phyloP scores from a whole-genome alignment of 495 filamentous ascomycete species.

The Aspergillus hancockii region DNA sequence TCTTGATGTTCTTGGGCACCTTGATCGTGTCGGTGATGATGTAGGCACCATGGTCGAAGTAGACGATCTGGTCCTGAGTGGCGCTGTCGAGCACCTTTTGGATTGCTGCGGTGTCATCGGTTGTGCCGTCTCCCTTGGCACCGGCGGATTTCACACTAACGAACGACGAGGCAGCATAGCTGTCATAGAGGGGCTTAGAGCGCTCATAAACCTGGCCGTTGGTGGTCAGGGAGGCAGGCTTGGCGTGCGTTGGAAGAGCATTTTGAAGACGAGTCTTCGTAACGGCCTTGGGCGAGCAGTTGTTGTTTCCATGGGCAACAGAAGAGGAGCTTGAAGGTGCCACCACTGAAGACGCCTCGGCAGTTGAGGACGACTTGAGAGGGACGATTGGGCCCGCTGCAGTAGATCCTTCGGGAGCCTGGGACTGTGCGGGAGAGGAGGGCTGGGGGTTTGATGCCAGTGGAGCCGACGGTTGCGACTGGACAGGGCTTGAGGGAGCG shows the following conservation, averaged over 20 bases:
- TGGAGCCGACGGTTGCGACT: neutral
- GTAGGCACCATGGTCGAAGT: conserved; percentile 91
- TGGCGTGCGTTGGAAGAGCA: conserved; percentile 33
- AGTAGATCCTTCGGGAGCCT: neutral
- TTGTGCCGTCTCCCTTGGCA: conserved; percentile 72
- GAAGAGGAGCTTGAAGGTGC: conserved; percentile 6
- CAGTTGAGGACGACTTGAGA: neutral
- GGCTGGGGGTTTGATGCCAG: neutral
- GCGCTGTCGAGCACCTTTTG: conserved; percentile 70
- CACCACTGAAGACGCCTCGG: neutral
- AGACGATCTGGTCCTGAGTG: conserved; percentile 66
- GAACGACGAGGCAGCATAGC: conserved; percentile 48
- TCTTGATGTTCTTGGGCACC: conserved; percentile 63
- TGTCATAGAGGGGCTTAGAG: conserved; percentile 68
- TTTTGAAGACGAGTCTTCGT: conserved; percentile 42
- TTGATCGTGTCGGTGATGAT: conserved; percentile 80
- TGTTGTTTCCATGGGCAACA: conserved; percentile 18
- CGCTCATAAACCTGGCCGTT: conserved; percentile 61
- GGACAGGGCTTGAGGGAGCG: neutral
- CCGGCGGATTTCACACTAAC: conserved; percentile 74
- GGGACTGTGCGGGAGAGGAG: neutral
- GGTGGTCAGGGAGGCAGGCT: conserved; percentile 40
- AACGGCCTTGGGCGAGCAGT: conserved; percentile 35
- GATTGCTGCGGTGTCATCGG: conserved; percentile 63
- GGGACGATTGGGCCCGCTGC: neutral